Base-by-base conservation (phyloP, 2,329 filamentous ascomycete genomes). In the Claviceps sorghi region DNA sequence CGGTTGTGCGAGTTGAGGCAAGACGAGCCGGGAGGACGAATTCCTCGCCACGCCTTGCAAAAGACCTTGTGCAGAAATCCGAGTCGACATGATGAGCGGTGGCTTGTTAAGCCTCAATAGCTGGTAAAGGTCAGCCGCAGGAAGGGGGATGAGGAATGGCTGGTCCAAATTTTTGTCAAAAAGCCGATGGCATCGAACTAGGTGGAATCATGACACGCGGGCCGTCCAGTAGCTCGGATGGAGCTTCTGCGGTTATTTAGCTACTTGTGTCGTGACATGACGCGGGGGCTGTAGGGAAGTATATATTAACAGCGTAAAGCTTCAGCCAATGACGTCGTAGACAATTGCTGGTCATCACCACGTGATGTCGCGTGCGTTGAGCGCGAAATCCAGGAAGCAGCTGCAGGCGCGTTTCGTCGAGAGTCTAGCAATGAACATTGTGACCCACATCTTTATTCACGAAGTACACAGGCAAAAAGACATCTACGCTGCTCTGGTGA, bases 1-100 rank as follows among this genome's bases (percentile, higher is more conserved):
- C 51, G 68, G 62, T 48, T 58, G 58, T 44, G 60, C 57, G 32
- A 65, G 57, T 52, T 64, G 65, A 42, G 64, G 60, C 29, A 64
- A 52, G 53, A 57, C 55, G 53, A 67, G 52, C 34, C 60, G 60
- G 54, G 58, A 59, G n/a, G 61, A 57, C 30, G 57, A 50, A 48
- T 53, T 58, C 47, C 61, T 59, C 47, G 60, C 57, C 21, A 64
- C 53, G 47, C 60, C 57, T 53, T 56, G 60, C 43, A 58, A 60
- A 54, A 70, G 58, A 53, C 63, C 60, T 52, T 61, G 58, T 52
- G 62, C 55, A 22, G 65, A 62, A 54, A 59, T 56, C 56, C 62
- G 63, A 44, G 63, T 55, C 53, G 63, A 60, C 67, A 70, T 70
- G 46, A 42, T 56, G 46, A 41, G 42, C 26, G 29, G 17, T 29